These are phyloP conservation scores for Zygotorulaspora danielsina DNA, from an alignment of 805 yeast genomes.

Conservation along the genomic window DNA sequence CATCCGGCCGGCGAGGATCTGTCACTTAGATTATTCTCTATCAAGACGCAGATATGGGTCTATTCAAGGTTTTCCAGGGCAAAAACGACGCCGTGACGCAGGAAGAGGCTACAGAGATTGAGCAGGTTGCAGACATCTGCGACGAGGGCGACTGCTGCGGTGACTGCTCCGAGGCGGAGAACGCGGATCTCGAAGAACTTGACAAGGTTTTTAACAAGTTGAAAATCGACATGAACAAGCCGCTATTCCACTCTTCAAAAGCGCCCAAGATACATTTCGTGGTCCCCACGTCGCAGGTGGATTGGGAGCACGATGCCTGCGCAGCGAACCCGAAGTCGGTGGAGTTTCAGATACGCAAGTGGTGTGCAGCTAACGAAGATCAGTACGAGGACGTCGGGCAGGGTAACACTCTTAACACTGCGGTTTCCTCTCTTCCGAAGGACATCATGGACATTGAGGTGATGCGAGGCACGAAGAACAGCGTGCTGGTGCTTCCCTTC, in stretches of 20 bases:
- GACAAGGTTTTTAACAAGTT: conserved; percentile 25
- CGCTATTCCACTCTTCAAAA: conserved; percentile 67
- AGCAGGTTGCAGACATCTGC: conserved; percentile 22
- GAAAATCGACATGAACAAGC: conserved; percentile 34
- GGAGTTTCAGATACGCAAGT: conserved; percentile 42
- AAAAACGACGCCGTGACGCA: conserved; percentile 6
- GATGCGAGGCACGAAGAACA: conserved; percentile 45
- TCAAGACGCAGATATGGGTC: no score
- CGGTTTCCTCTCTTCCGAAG: conserved; percentile 51
- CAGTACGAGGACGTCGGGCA: conserved; percentile 31
- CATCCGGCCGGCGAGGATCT: no score
- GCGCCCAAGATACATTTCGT: conserved; percentile 68
- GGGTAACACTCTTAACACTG: conserved; percentile 27
- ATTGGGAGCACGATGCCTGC: conserved; percentile 79
- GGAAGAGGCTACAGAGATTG: conserved; percentile 17
- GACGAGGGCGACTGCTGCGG: conserved; percentile 21
- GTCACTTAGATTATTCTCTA: no score
- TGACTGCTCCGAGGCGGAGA: conserved; percentile 22
- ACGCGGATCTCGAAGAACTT: conserved; percentile 29
- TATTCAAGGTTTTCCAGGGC: conserved; percentile 9
- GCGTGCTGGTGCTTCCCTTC: conserved; percentile 65
- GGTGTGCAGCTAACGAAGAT: conserved; percentile 34
- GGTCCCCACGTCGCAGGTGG: conserved; percentile 77
- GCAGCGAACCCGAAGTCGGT: conserved; percentile 42
- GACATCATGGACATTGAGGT: conserved; percentile 44